phyloP scores from a whole-genome alignment of 2,329 filamentous ascomycete genomes.

The Colletotrichum sidae region DNA sequence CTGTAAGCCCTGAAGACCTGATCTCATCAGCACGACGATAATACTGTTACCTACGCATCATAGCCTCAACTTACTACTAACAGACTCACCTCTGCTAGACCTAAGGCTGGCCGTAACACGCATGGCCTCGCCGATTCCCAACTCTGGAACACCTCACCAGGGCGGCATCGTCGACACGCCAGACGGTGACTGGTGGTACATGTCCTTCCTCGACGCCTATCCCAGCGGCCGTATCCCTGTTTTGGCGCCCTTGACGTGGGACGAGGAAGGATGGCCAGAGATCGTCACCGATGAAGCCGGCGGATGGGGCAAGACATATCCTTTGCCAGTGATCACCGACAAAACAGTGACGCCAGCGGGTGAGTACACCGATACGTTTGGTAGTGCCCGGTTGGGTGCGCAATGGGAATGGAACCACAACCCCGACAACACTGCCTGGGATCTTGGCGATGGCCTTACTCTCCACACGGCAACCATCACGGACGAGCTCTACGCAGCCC shows the following conservation, averaged over 20 bases:
- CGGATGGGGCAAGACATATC: slow-evolving; percentile 57
- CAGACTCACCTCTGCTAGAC: no score
- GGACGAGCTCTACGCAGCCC: slow-evolving; percentile 57
- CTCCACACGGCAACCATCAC: slow-evolving; percentile 63
- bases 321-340: slow-evolving; percentile 42
- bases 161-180: slow-evolving; percentile 65
- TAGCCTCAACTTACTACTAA: no score
- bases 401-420: slow-evolving; percentile 73
- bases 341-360: slow-evolving; percentile 33
- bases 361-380: slow-evolving; percentile 29
- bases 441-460: slow-evolving; percentile 50
- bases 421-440: slow-evolving; percentile 61
- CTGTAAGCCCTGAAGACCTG: no score
- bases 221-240: slow-evolving; percentile 68
- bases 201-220: slow-evolving; percentile 66
- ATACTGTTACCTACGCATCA: no score
- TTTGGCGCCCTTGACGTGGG: slow-evolving; percentile 62
- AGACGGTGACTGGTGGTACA: slow-evolving; percentile 67
- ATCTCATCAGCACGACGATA: no score
- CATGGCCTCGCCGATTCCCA: slow-evolving; percentile 44
- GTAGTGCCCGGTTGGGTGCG: slow-evolving; percentile 51
- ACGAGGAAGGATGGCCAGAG: slow-evolving; percentile 59
- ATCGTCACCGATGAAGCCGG: slow-evolving; percentile 52
- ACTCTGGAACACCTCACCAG: slow-evolving; percentile 62
- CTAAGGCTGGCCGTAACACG: no score